Evolutionary conservation across 805 yeast genomes (phyloP).

Genomic region (Monosporozyma aquatica): DNA sequence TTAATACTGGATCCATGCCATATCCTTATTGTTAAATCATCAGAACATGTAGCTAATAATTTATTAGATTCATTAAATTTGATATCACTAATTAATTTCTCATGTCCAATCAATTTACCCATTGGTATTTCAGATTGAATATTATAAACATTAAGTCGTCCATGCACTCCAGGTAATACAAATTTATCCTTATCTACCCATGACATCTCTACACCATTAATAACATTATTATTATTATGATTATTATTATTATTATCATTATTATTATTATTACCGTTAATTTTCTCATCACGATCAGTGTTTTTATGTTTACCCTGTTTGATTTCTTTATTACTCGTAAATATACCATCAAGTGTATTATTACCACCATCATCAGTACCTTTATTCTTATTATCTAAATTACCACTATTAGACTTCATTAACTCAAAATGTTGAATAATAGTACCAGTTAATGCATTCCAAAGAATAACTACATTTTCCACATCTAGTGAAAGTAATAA

Average conservation of each 20-base stretch:
- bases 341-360: too few relatives aligned
- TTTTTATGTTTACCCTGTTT: too few relatives aligned
- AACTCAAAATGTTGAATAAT: conserved; percentile 40
- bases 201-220: conserved; percentile 45
- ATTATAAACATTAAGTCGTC: conserved; percentile 48
- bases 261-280: too few relatives aligned
- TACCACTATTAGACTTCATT: conserved; percentile 9
- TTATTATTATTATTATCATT: not conserved
- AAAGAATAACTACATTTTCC: conserved; percentile 44
- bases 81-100: conserved; percentile 46
- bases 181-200: conserved; percentile 69
- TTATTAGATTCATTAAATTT: conserved; percentile 43
- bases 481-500: conserved; percentile 53
- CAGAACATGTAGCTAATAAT: conserved; percentile 65
- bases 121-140: conserved; percentile 39
- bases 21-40: conserved; percentile 61
- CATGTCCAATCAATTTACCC: conserved; percentile 57
- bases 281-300: too few relatives aligned
- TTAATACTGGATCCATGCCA: conserved; percentile 64
- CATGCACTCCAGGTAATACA: conserved; percentile 56
- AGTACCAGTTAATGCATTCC: conserved; percentile 55
- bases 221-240: not conserved
- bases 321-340: too few relatives aligned
- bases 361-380: conserved; percentile 38
- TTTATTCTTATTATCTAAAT: conserved; percentile 9